Conservation (phyloP, 768 basidiomycete species). For the Asterophora lycoperdoides region DNA sequence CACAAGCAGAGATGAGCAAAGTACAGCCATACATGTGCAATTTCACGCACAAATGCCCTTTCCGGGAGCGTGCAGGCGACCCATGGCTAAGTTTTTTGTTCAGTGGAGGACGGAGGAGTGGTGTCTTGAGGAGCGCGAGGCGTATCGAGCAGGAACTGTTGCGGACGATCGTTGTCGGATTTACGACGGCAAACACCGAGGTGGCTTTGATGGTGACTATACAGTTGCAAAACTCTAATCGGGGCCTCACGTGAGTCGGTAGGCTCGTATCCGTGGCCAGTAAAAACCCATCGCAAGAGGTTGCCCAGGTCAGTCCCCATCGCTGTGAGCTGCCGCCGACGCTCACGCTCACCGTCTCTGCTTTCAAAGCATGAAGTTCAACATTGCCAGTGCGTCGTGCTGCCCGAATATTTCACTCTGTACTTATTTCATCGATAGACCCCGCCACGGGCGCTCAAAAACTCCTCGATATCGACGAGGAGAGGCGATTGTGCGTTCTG, state of each 20-base stretch:
- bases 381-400: constrained; percentile 81
- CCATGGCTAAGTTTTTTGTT: constrained; percentile 55
- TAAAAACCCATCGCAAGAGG: constrained; percentile 36
- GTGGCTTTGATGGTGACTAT: constrained; percentile 48
- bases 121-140: constrained; percentile 36
- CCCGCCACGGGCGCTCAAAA: constrained; percentile 98
- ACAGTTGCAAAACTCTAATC: constrained; percentile 60
- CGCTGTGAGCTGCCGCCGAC: not conserved
- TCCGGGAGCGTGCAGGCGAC: constrained; percentile 99
- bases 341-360: not conserved
- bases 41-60: constrained; percentile 92
- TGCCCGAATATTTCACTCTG: not conserved
- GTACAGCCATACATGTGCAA: not conserved
- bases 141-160: constrained; percentile 15
- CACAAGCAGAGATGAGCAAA: not conserved
- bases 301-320: constrained; percentile 28
- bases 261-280: not conserved
- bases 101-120: constrained; percentile 10
- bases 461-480: constrained; percentile 90
- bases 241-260: constrained; percentile 18
- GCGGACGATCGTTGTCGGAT: not conserved
- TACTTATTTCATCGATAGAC: constrained; percentile 44
- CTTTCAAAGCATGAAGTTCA: constrained; percentile 82
- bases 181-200: constrained; percentile 30
- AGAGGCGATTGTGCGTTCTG: constrained; percentile 67